Evolutionary conservation across 768 basidiomycete species (phyloP), one percentile per base, ranked within the genome.

Genomic region (Dictyophora rubrovolvata): DNA sequence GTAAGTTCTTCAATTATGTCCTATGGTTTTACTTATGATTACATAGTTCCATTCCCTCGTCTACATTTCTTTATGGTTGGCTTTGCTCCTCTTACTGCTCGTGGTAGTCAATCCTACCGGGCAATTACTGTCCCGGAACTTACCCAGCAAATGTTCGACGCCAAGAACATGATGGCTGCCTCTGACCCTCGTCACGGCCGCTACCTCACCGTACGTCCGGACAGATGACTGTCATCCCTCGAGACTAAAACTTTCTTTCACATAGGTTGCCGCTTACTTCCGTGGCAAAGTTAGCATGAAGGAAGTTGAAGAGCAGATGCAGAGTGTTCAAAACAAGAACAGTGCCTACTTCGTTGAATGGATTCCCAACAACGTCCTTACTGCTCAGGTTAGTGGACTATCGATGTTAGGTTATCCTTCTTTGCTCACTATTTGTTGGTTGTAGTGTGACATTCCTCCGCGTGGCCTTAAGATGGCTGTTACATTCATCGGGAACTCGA

Each of bases 281-380:
- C 93, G 96, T 74, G 96, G 96, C 65, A 94, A 94, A 74, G 93
- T 98, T 57, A 91, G 93, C n/a, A 97, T 98, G 94, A 95, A 95
- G 75, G 96, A 99, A 71, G 92, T 99, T 59, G 96, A 99, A 75
- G 96, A 98, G 70, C 91, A 95, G 69, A 97, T 98, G 93, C 88
- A 93, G 74, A 89, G 86, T 65, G 93, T 98, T 35, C 89, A 94
- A 75, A 91, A 82, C 82, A 96, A 95, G 83, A 96, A 97, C 80
- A 89, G 92, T 35, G 87, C 91, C 5, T 94, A 96, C 80, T 98
- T 97, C 67, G 94, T 97, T 65, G 94, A 99, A 74, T 99, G 96
- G 96, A 98, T 99, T 65, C 96, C 96, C 67, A 96, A 96, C 85
- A 98, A 98, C 68, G 90, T 98, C 61, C 84, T 93, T 67, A 93